Conservation (phyloP, 1,284 basidiomycete genomes). For the Phlebopus sp. region DNA sequence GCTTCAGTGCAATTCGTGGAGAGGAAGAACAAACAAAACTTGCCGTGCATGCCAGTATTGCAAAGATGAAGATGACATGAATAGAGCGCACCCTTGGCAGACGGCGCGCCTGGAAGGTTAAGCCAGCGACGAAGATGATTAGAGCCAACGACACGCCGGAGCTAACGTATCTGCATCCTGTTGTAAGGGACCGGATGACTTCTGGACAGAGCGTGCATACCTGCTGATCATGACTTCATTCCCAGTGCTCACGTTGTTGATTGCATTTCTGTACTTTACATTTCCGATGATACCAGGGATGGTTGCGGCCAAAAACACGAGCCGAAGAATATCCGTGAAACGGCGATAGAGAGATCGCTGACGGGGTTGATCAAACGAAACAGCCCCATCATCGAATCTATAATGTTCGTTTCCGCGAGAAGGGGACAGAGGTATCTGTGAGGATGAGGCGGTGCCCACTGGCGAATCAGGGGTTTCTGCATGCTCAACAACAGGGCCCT, state of each 20-base stretch:
- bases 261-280: constrained; percentile 19
- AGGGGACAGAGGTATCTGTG: constrained; percentile 7
- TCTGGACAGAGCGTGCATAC: constrained; percentile 9
- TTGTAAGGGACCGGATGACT: not conserved
- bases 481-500: constrained; percentile 9
- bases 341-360: constrained; percentile 30
- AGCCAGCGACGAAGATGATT: constrained; percentile 18
- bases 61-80: constrained; percentile 7
- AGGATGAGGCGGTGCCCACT: constrained; percentile 8
- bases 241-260: constrained; percentile 12
- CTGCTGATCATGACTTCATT: constrained; percentile 21
- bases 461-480: constrained; percentile 9
- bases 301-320: constrained; percentile 23
- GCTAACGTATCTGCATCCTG: constrained; percentile 24
- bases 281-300: constrained; percentile 30
- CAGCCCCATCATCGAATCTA: constrained; percentile 4
- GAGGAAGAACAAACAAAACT: not conserved
- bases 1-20: constrained; percentile 1
- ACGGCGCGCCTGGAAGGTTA: constrained; percentile 8
- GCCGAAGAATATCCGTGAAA: constrained; percentile 17
- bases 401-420: constrained; percentile 7
- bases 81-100: constrained; percentile 9
- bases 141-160: constrained; percentile 18
- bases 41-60: constrained; percentile 10
- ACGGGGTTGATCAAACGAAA: constrained; percentile 23